Conservation (phyloP, 2,329 filamentous ascomycete genomes). For the Nannizziopsis barbatae region DNA sequence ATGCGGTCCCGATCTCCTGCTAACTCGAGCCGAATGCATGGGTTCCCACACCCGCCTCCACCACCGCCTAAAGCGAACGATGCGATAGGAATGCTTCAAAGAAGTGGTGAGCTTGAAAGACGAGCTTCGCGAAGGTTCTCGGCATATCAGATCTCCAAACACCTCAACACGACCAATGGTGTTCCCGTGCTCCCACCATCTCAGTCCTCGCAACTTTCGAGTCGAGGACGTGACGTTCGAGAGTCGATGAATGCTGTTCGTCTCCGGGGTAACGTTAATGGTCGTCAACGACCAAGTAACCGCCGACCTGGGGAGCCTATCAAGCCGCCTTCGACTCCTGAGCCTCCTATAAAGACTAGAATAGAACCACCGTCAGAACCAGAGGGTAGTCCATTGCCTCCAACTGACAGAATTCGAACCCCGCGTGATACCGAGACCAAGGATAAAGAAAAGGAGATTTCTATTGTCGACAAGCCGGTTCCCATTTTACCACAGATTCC, state of each 20-base stretch:
- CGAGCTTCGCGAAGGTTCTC: slow-evolving; percentile 89
- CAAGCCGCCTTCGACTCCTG: slow-evolving; percentile 24
- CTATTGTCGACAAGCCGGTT: slow-evolving; percentile 44
- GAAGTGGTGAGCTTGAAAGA: slow-evolving; percentile 83
- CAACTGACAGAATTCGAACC: slow-evolving; percentile 52
- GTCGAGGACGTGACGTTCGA: slow-evolving; percentile 65
- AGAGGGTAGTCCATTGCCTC: slow-evolving; percentile 43
- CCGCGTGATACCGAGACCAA: slow-evolving; percentile 26
- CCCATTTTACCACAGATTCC: slow-evolving; percentile 41
- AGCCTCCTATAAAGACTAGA: slow-evolving; percentile 28
- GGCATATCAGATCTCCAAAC: slow-evolving; percentile 92
- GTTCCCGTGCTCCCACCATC: slow-evolving; percentile 71
- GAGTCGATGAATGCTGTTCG: slow-evolving; percentile 65
- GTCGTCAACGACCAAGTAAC: slow-evolving; percentile 42
- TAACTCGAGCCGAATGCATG: slow-evolving; percentile 17
- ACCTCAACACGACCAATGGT: slow-evolving; percentile 70
- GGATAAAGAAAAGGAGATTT: slow-evolving; percentile 25
- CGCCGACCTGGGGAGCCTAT: slow-evolving; percentile 44
- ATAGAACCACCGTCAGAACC: slow-evolving; percentile 22
- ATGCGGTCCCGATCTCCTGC: slow-evolving; percentile 20
- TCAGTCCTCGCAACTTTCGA: slow-evolving; percentile 71
- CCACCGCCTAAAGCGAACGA: slow-evolving; percentile 80
- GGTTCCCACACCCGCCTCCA: slow-evolving; percentile 50
- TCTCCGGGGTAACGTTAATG: slow-evolving; percentile 28
- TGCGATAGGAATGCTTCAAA: slow-evolving; percentile 78